Conservation (phyloP, 768 basidiomycete genomes). For the Russula compacta region DNA sequence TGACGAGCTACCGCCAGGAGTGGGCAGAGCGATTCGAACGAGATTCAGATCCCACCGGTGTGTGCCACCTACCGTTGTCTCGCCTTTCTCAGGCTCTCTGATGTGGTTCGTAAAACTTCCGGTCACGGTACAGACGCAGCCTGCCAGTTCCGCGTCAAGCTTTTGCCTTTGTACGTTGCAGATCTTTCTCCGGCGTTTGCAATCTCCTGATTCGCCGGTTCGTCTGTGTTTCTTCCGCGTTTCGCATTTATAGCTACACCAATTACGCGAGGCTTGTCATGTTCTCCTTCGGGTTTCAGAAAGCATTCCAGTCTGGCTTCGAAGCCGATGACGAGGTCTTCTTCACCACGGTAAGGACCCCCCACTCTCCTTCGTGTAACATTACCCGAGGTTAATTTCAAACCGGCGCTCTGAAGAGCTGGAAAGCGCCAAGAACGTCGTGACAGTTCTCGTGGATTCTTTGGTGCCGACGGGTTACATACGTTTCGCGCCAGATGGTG, state of each 20-base stretch:
- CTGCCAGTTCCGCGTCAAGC: slow-evolving; percentile 18
- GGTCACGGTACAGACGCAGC: slow-evolving; percentile 4
- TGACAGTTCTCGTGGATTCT: slow-evolving; percentile 15
- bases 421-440: slow-evolving; percentile 16
- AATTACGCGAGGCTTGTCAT: slow-evolving; percentile 32
- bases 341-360: slow-evolving; percentile 23
- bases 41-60: slow-evolving; percentile 16
- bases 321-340: slow-evolving; percentile 23
- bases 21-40: slow-evolving; percentile 15
- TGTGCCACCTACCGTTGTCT: background rate
- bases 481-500: slow-evolving; percentile 24
- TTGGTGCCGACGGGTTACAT: slow-evolving; percentile 22
- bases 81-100: background rate
- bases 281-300: slow-evolving; percentile 36
- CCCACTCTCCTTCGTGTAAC: background rate
- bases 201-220: background rate
- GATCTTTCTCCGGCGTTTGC: background rate
- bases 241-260: slow-evolving; percentile 11
- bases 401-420: slow-evolving; percentile 8
- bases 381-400: background rate
- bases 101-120: background rate
- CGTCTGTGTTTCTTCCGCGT: background rate
- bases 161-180: slow-evolving; percentile 34
- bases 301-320: slow-evolving; percentile 25
- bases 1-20: slow-evolving; percentile 13